phyloP scores from a whole-genome alignment of 129 eudicot genomes.

The Escallonia herrerae region DNA sequence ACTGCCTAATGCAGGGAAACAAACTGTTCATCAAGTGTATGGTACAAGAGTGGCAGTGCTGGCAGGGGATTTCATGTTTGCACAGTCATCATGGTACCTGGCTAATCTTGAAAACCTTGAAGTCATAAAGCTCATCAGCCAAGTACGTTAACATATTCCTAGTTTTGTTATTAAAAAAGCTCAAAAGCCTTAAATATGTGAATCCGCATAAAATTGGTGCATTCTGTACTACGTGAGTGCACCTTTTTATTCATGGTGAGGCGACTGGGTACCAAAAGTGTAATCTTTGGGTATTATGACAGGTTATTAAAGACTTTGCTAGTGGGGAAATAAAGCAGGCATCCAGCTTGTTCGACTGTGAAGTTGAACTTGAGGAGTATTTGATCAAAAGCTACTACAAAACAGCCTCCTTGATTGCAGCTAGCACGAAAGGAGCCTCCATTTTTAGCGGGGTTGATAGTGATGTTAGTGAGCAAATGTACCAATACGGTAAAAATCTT shows the following conservation, averaged over 20 bases:
- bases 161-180: background rate
- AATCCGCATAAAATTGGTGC: background rate
- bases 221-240: background rate
- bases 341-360: slow-evolving; percentile 80
- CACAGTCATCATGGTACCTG: slow-evolving; percentile 93
- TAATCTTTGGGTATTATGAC: slow-evolving; percentile 10
- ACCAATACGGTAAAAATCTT: slow-evolving; percentile 77
- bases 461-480: slow-evolving; percentile 65
- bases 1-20: slow-evolving; percentile 48
- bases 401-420: slow-evolving; percentile 93
- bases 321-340: slow-evolving; percentile 98
- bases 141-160: slow-evolving; percentile 31
- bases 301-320: slow-evolving; percentile 96
- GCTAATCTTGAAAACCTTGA: slow-evolving; percentile 95
- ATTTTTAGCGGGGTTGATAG: slow-evolving; percentile 65
- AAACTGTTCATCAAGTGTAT: slow-evolving; percentile 75
- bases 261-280: background rate
- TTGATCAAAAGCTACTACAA: slow-evolving; percentile 83
- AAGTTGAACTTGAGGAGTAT: slow-evolving; percentile 74
- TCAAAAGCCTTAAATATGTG: background rate
- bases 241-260: background rate
- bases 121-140: slow-evolving; percentile 89
- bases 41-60: slow-evolving; percentile 96
- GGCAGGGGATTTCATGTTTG: slow-evolving; percentile 98
- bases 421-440: slow-evolving; percentile 94